Percentiles rank a stretch among this genome's conserved stretches.
Conservation (phyloP, 2,329 filamentous ascomycete species). For the Pseudocercospora eumusae region DNA sequence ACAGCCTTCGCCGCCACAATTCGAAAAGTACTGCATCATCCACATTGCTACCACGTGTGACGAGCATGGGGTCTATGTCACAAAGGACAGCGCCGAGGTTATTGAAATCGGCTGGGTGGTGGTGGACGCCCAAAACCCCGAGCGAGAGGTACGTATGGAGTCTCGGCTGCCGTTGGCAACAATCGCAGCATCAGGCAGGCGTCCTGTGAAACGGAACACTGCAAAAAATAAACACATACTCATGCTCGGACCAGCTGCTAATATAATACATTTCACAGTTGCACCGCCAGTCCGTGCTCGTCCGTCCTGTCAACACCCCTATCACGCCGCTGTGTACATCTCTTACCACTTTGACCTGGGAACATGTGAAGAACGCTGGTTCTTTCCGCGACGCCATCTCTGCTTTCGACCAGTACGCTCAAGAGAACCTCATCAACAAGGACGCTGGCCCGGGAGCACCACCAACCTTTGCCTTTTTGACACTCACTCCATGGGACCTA, state of each 20-base stretch:
- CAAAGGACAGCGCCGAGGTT: conserved; percentile 97
- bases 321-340: conserved; percentile 98
- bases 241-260: conserved; percentile 28
- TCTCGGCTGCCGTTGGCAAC: conserved; percentile 21
- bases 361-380: conserved; percentile 95
- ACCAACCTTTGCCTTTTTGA: conserved; percentile 92
- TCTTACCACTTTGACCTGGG: conserved; percentile 96
- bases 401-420: conserved; percentile 90
- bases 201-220: conserved; percentile 31
- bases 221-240: conserved; percentile 20
- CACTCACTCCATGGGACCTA: conserved; percentile 96
- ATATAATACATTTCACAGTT: conserved; percentile 58
- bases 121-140: conserved; percentile 39
- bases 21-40: conserved; percentile 97
- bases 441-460: conserved; percentile 59
- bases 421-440: conserved; percentile 85
- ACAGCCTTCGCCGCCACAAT: conserved; percentile 40
- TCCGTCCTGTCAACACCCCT: conserved; percentile 97
- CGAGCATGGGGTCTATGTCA: conserved; percentile 98
- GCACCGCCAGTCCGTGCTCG: conserved; percentile 91
- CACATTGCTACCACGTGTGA: conserved; percentile 99
- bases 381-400: conserved; percentile 96
- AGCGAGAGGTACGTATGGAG: conserved; percentile 38
- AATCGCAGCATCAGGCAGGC: conserved; percentile 23
- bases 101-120: conserved; percentile 99